Evolutionary conservation across 345 rosid genomes (phyloP).

Genomic region (Citrus reticulata): DNA sequence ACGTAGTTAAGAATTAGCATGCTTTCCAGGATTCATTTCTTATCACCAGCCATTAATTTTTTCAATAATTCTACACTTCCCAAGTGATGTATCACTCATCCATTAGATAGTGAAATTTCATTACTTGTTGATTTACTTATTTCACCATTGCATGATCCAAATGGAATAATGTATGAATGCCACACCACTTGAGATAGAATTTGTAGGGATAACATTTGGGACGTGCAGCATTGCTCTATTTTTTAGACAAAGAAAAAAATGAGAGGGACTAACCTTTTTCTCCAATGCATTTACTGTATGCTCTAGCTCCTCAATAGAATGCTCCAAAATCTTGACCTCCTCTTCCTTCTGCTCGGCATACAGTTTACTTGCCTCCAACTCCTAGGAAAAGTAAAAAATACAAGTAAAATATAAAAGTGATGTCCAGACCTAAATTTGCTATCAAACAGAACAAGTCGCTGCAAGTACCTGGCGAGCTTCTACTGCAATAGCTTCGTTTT

Average conservation of each 20-base stretch:
- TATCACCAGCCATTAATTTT: background rate
- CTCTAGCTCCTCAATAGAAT: conserved; percentile 89
- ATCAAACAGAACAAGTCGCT: background rate
- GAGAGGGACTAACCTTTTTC: conserved; percentile 57
- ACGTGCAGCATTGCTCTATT: background rate
- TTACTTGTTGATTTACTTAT: no score
- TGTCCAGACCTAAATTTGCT: background rate
- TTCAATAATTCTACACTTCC: no score
- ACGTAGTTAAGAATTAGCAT: background rate
- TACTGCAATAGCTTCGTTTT: conserved; percentile 75
- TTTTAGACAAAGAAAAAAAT: background rate
- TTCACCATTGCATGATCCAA: no score
- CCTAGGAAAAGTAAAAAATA: conserved; percentile 36
- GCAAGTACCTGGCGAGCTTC: conserved; percentile 75
- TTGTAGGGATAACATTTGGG: no score
- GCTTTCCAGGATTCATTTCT: background rate
- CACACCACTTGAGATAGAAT: no score
- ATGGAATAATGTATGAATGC: no score
- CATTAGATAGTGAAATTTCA: no score
- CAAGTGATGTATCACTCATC: no score
- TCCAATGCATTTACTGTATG: conserved; percentile 76
- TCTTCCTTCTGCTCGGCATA: conserved; percentile 87
- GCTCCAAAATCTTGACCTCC: conserved; percentile 83
- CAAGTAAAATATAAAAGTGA: background rate
- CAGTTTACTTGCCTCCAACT: conserved; percentile 66